A percentile compares a stretch with the other conserved stretches of the same genome.
Evolutionary conservation across 495 filamentous ascomycete species (phyloP).

Genomic region (Penicillium subrubescens): DNA sequence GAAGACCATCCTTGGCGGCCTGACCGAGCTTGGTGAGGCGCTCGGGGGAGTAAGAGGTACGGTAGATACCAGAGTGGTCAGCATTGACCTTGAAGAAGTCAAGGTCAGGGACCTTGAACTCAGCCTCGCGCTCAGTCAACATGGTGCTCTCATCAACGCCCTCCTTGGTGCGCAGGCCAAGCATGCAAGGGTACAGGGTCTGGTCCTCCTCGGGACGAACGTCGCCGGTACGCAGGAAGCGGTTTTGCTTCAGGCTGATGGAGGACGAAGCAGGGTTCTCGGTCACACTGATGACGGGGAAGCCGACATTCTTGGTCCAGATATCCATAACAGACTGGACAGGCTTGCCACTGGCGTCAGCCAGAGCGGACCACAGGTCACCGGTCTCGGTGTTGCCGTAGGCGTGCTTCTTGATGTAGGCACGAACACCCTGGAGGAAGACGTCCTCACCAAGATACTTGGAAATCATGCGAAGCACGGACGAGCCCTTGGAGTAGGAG

Average conservation of each 20-base stretch:
- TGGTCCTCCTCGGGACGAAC: conserved; percentile 71
- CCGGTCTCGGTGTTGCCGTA: conserved; percentile 75
- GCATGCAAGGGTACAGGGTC: conserved; percentile 66
- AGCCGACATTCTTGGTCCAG: conserved; percentile 71
- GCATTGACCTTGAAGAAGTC: conserved; percentile 72
- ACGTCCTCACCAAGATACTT: conserved; percentile 90
- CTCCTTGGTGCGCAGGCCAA: conserved; percentile 60
- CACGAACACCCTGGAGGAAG: conserved; percentile 90
- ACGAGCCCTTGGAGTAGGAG: conserved; percentile 95
- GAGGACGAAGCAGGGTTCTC: conserved; percentile 51
- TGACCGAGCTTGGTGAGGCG: conserved; percentile 65
- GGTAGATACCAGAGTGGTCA: conserved; percentile 66
- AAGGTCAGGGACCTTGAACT: conserved; percentile 63
- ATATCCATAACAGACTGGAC: conserved; percentile 73
- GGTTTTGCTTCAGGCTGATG: conserved; percentile 64
- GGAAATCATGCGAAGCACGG: conserved; percentile 95
- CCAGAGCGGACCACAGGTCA: conserved; percentile 89
- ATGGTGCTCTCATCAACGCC: conserved; percentile 61
- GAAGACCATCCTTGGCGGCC: conserved; percentile 80
- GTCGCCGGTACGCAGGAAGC: conserved; percentile 67
- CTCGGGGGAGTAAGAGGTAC: conserved; percentile 63
- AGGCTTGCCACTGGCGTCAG: conserved; percentile 87
- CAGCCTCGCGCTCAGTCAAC: conserved; percentile 71
- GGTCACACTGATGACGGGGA: conserved; percentile 63
- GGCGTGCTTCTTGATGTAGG: conserved; percentile 93